phyloP scores from a whole-genome alignment of 176 grass and related monocot genomes.

The Puccinellia tenuiflora region DNA sequence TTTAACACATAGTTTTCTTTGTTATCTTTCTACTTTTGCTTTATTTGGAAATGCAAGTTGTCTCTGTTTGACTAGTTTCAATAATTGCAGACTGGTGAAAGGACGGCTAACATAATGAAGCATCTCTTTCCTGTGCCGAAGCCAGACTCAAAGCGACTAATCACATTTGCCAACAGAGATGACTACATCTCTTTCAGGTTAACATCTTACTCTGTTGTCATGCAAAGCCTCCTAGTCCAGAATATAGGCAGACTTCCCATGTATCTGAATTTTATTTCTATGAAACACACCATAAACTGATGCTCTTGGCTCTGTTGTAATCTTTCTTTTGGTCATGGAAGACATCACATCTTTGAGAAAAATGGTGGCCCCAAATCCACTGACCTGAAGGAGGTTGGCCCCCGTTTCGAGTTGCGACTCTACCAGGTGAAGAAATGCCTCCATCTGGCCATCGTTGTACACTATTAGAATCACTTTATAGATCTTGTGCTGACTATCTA shows the following conservation, averaged over 20 bases:
- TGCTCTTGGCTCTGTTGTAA: not conserved
- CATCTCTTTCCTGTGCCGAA: conserved; percentile 91
- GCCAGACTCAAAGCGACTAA: conserved; percentile 65
- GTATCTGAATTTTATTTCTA: not conserved
- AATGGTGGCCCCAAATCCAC: conserved; percentile 65
- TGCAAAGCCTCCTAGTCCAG: not conserved
- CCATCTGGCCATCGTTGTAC: not conserved
- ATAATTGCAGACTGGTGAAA: conserved; percentile 69
- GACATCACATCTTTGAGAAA: conserved; percentile 90
- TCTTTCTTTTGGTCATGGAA: conserved; percentile 14
- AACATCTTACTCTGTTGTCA: not conserved
- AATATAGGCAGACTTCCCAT: not conserved
- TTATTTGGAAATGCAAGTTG: not conserved
- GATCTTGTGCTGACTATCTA: not conserved
- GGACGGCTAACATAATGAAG: conserved; percentile 75
- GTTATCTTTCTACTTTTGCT: not conserved
- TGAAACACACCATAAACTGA: not conserved
- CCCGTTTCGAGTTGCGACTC: conserved; percentile 69
- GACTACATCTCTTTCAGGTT: conserved; percentile 96
- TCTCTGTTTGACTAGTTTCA: not conserved
- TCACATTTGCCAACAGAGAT: conserved; percentile 71
- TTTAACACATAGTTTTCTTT: not conserved
- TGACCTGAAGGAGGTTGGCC: conserved; percentile 77
- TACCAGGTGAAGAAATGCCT: conserved; percentile 46
- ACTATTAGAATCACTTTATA: not conserved